Conservation (phyloP, 2,329 filamentous ascomycete species). For the Xylariomycetidae sp. region DNA sequence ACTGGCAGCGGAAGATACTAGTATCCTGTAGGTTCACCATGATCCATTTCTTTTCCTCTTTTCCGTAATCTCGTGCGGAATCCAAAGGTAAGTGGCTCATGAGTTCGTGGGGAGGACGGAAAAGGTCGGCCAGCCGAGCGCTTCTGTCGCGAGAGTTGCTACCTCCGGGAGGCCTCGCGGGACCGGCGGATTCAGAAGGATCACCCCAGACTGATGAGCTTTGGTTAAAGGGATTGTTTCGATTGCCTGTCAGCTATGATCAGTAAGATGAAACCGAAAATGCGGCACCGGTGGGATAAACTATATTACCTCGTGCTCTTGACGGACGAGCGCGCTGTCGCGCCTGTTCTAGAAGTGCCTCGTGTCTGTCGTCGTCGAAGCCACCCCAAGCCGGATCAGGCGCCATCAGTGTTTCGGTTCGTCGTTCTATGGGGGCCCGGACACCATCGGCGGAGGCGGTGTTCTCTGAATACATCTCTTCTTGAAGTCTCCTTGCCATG, state of each 20-base stretch:
- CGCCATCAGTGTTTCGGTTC: constrained; percentile 85
- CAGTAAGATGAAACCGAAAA: constrained; percentile 3
- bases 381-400: constrained; percentile 51
- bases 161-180: constrained; percentile 29
- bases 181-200: constrained; percentile 41
- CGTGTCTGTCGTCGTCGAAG: constrained; percentile 43
- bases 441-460: constrained; percentile 47
- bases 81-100: constrained; percentile 82
- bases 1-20: constrained; percentile 90
- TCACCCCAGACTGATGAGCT: constrained; percentile 27
- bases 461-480: constrained; percentile 69
- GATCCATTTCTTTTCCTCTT: constrained; percentile 88
- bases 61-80: constrained; percentile 76
- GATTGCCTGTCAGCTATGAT: constrained; percentile 7
- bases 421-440: constrained; percentile 84
- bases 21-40: constrained; percentile 93
- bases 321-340: constrained; percentile 39
- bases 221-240: constrained; percentile 25
- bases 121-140: constrained; percentile 84
- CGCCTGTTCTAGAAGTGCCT: constrained; percentile 64
- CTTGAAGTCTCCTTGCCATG: constrained; percentile 85
- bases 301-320: constrained; percentile 19
- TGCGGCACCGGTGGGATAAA: no score
- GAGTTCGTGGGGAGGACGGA: constrained; percentile 85
- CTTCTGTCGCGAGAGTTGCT: constrained; percentile 66